A percentile compares a stretch with the other conserved stretches of the same genome.
These are phyloP conservation scores for Tilletia indica DNA, from an alignment of 1,284 basidiomycete species.

Conservation along the genomic window DNA sequence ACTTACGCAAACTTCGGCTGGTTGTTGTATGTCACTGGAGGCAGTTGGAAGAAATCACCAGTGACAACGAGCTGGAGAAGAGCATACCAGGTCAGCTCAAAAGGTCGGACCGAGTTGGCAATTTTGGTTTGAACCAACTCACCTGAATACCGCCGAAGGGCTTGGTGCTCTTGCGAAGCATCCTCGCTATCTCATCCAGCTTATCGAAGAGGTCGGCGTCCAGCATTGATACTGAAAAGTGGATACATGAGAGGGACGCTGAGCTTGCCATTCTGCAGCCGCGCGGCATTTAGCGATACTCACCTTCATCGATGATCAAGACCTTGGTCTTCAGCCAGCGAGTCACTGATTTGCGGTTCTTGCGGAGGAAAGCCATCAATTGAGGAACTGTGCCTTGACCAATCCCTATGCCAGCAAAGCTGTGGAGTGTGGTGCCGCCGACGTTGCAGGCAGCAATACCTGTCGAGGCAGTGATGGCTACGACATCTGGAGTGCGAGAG, in stretches of 20 bases:
- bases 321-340: conserved; percentile 73
- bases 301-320: conserved; percentile 91
- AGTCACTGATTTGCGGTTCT: conserved; percentile 69
- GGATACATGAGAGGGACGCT: neutral
- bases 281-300: conserved; percentile 33
- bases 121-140: neutral
- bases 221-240: conserved; percentile 73
- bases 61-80: conserved; percentile 75
- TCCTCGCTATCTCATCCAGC: conserved; percentile 68
- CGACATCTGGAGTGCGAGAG: conserved; percentile 61
- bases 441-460: conserved; percentile 92
- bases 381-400: conserved; percentile 69
- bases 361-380: conserved; percentile 67
- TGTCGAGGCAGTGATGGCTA: conserved; percentile 83
- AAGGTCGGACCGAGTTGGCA: too few species aligned
- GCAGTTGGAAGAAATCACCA: conserved; percentile 95
- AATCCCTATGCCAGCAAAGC: conserved; percentile 83
- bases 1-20: neutral
- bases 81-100: neutral
- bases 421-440: conserved; percentile 87
- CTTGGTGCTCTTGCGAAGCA: conserved; percentile 64
- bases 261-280: neutral
- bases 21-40: conserved; percentile 70
- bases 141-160: conserved; percentile 81
- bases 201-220: conserved; percentile 91